phyloP scores from a whole-genome alignment of 345 rosid genomes.

The Geranium rotundifolium region DNA sequence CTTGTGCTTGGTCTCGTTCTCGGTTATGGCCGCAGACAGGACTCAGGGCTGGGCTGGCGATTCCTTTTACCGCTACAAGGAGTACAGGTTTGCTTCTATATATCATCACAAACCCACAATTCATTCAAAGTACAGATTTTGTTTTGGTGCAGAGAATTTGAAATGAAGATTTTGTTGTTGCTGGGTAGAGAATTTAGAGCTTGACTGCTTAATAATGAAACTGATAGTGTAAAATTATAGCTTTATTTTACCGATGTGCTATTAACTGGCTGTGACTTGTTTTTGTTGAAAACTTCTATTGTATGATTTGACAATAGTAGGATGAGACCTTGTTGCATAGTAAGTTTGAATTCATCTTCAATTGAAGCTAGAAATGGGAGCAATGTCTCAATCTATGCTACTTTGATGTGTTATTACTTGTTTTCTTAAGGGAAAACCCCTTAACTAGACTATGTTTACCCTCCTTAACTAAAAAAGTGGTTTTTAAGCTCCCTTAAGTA shows the following conservation, averaged over 20 bases:
- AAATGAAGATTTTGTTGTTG: neutral
- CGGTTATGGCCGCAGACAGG: slow-evolving; percentile 92
- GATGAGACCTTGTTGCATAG: too few relatives aligned
- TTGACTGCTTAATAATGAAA: neutral
- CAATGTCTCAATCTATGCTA: too few relatives aligned
- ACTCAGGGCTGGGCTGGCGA: slow-evolving; percentile 99
- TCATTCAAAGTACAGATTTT: neutral
- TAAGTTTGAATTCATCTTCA: too few relatives aligned
- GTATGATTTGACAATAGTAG: neutral
- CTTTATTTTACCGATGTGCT: neutral
- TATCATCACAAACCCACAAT: too few relatives aligned
- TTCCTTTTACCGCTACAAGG: slow-evolving; percentile 85
- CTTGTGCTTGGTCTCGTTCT: slow-evolving; percentile 79
- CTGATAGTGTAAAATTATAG: neutral
- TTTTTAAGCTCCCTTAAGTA: too few relatives aligned
- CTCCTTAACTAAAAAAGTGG: too few relatives aligned
- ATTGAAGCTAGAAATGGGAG: too few relatives aligned
- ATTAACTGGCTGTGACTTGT: neutral
- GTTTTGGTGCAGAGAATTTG: neutral
- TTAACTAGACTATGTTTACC: too few relatives aligned
- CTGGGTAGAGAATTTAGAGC: neutral
- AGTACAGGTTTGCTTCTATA: slow-evolving; percentile 46
- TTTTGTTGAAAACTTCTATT: neutral
- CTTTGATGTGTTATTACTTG: too few relatives aligned
- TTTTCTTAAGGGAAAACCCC: too few relatives aligned